A percentile compares a stretch with the other conserved stretches of the same genome.
phyloP scores from a whole-genome alignment of 768 basidiomycete genomes.

The Lyophyllum decastes region DNA sequence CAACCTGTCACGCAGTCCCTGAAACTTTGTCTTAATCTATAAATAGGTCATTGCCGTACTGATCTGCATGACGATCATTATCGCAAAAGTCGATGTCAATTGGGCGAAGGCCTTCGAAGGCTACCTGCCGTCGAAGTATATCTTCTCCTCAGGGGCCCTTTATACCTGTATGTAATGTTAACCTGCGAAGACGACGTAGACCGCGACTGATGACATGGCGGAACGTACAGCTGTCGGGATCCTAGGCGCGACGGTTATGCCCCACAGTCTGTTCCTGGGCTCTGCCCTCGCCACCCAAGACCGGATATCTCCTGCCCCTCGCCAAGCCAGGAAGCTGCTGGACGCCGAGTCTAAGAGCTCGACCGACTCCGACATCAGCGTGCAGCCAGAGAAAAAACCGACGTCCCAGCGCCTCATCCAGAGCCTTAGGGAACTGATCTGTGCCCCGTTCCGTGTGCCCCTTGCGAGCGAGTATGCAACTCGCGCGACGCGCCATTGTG shows the following conservation, averaged over 20 bases:
- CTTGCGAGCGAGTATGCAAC: conserved; percentile 32
- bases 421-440: conserved; percentile 25
- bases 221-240: conserved; percentile 61
- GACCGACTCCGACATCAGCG: conserved; percentile 7
- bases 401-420: conserved; percentile 12
- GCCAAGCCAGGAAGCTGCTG: conserved; percentile 21
- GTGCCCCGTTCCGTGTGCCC: conserved; percentile 38
- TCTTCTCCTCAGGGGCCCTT: conserved; percentile 56
- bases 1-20: neutral
- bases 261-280: conserved; percentile 89
- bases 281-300: conserved; percentile 86
- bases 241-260: conserved; percentile 88
- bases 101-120: conserved; percentile 79
- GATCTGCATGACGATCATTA: conserved; percentile 76
- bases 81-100: conserved; percentile 66
- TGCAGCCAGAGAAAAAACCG: neutral
- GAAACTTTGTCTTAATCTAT: conserved; percentile 9
- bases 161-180: conserved; percentile 56
- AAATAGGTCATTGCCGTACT: conserved; percentile 69
- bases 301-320: conserved; percentile 45
- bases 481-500: conserved; percentile 45
- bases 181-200: neutral
- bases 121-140: conserved; percentile 68
- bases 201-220: neutral
- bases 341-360: conserved; percentile 7